Conservation (phyloP, 208 protist genomes). For the Leishmania turanica region DNA sequence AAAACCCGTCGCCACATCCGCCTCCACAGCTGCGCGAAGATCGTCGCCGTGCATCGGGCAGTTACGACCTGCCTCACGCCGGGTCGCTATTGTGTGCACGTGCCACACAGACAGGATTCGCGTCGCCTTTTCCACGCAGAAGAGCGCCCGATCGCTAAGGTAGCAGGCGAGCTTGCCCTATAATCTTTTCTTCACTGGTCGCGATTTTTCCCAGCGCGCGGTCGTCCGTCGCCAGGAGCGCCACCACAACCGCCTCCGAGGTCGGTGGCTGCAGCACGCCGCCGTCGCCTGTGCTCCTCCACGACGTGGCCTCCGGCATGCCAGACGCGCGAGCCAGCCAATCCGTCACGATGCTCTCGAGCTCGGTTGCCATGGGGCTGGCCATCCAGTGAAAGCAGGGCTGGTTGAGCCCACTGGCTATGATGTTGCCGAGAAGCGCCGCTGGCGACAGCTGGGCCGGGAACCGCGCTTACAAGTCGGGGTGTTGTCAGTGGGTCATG, state of each 20-base stretch:
- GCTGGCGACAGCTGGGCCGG: slow-evolving; percentile 55
- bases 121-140: slow-evolving; percentile 55
- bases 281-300: slow-evolving; percentile 42
- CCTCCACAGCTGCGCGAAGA: slow-evolving; percentile 37
- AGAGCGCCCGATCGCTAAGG: slow-evolving; percentile 55
- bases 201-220: slow-evolving; percentile 26
- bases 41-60: slow-evolving; percentile 43
- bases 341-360: slow-evolving; percentile 70
- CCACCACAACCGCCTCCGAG: slow-evolving; percentile 45
- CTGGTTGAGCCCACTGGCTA: slow-evolving; percentile 48
- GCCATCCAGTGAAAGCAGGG: slow-evolving; percentile 70
- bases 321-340: slow-evolving; percentile 55
- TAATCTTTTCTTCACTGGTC: slow-evolving; percentile 25
- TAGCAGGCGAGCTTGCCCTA: slow-evolving; percentile 47
- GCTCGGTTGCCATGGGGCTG: slow-evolving; percentile 56
- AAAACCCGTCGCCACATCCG: slow-evolving; percentile 46
- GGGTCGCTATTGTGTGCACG: slow-evolving; percentile 32
- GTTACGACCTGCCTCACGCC: slow-evolving; percentile 32
- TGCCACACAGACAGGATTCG: slow-evolving; percentile 45
- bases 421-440: slow-evolving; percentile 56
- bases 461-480: slow-evolving; percentile 64
- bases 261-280: slow-evolving; percentile 64
- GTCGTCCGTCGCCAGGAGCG: slow-evolving; percentile 53
- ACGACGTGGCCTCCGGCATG: slow-evolving; percentile 48
- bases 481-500: slow-evolving; percentile 78